Percentiles rank a stretch among this genome's conserved stretches.
phyloP scores from a whole-genome alignment of 108 stramenopile genomes.

The Skeletonema tropicum region DNA sequence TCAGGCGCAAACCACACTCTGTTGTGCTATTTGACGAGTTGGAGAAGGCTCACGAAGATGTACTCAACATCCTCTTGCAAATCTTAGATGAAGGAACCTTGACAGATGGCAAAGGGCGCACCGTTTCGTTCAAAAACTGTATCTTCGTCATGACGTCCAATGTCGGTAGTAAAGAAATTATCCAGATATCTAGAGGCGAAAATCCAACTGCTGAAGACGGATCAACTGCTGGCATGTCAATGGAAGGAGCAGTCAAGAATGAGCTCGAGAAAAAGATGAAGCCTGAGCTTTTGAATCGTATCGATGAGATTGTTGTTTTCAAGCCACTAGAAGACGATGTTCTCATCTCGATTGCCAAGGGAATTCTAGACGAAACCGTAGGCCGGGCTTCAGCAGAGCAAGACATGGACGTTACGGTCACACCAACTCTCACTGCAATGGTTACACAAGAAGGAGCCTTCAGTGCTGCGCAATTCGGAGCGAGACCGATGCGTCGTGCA shows the following conservation, averaged over 20 bases:
- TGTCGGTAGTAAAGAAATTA: slow-evolving; percentile 87
- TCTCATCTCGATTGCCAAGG: slow-evolving; percentile 72
- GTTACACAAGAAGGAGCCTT: slow-evolving; percentile 67
- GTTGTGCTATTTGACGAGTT: slow-evolving; percentile 80
- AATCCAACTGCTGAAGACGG: slow-evolving; percentile 35
- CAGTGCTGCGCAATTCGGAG: slow-evolving; percentile 68
- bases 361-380: slow-evolving; percentile 58
- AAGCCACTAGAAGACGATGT: slow-evolving; percentile 72
- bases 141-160: slow-evolving; percentile 97
- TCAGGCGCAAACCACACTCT: slow-evolving; percentile 78
- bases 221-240: slow-evolving; percentile 46
- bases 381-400: slow-evolving; percentile 57
- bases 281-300: slow-evolving; percentile 95
- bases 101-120: slow-evolving; percentile 95
- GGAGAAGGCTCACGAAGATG: slow-evolving; percentile 95
- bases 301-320: slow-evolving; percentile 97
- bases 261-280: slow-evolving; percentile 72
- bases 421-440: slow-evolving; percentile 57
- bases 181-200: slow-evolving; percentile 64
- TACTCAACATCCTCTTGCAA: slow-evolving; percentile 92
- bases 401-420: slow-evolving; percentile 54
- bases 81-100: slow-evolving; percentile 95
- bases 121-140: slow-evolving; percentile 93
- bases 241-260: slow-evolving; percentile 58
- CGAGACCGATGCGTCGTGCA: slow-evolving; percentile 76